These are phyloP conservation scores for Amoeboaphelidium protococcarum DNA, from an alignment of 371 early-diverging fungal genomes.

Conservation along the genomic window DNA sequence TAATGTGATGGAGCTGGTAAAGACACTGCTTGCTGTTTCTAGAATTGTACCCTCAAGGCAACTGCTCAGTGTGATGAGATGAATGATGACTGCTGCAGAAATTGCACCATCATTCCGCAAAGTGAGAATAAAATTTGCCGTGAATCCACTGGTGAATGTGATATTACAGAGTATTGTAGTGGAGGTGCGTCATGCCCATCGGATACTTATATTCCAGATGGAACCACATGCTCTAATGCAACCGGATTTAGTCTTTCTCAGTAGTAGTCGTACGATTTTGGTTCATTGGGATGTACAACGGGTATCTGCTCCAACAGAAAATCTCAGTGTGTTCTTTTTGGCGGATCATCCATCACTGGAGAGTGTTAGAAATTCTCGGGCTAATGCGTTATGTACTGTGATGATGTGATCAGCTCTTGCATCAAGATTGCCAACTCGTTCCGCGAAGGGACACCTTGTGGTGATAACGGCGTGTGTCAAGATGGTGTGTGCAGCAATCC, in stretches of 20 bases:
- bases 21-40: constrained; percentile 1
- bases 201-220: background rate
- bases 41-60: constrained; percentile 2
- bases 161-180: background rate
- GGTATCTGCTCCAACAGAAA: background rate
- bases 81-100: constrained; percentile 1
- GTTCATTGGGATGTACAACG: background rate
- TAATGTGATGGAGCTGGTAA: constrained; percentile 4
- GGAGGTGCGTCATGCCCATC: background rate
- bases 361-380: background rate
- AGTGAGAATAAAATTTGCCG: background rate
- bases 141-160: background rate
- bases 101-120: background rate
- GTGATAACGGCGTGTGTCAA: background rate
- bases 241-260: background rate
- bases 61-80: constrained; percentile 1
- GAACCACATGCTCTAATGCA: background rate
- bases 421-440: background rate
- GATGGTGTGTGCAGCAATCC: background rate
- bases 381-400: background rate
- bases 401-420: background rate
- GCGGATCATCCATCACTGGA: background rate
- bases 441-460: background rate
- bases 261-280: too few relatives aligned
- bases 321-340: background rate